Base-by-base conservation (phyloP, 2,329 filamentous ascomycete species). In the Zalaria obscura region DNA sequence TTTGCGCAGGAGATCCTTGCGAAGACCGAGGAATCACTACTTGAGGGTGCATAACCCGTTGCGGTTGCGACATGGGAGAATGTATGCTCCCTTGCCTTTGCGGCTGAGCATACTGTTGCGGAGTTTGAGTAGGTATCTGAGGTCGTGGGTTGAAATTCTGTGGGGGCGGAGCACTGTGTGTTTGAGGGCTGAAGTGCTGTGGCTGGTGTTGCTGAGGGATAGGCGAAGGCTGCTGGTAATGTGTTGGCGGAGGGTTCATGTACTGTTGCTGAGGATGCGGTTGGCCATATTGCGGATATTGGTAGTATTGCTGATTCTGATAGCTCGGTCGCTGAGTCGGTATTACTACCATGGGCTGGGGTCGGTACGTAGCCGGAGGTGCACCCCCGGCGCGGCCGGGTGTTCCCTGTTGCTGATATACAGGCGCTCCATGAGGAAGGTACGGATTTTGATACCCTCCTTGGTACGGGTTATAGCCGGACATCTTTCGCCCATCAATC, bases 321-420 rank as follows among this genome's bases (percentile, higher is more conserved):
- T 62, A 60, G 35, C 57, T 56, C 35, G 59, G 58, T 40, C 56
- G 58, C 5, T 52, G 47, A 27, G n/a, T n/a, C 10, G 49, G 48
- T 28, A 52, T 52, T 25, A 50, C 43, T 25, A 50, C 47, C 42
- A 51, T 45, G 3, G 48, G 46, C 29, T n/a, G 29, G 7, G 18
- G 18, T 18, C 18, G 18, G 18, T 18, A 18, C 18, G 18, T 18
- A 18, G 18, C 18, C 18, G 18, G 18, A 18, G 18, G 18, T 18
- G 18, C 18, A 18, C 18, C 18, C 18, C 18, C 18, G 18, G 18
- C 18, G 18, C 18, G 18, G 18, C 18, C 18, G 18, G 18, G 18
- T 18, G 18, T 18, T 18, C 18, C n/a, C 29, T 32, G 29, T 7
- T 32, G n/a, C 7, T 7, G 7, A n/a, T 32, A 32, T 7, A 32